Evolutionary conservation across 1,284 basidiomycete genomes (phyloP).

Genomic region (Singerocomus inundabilis): DNA sequence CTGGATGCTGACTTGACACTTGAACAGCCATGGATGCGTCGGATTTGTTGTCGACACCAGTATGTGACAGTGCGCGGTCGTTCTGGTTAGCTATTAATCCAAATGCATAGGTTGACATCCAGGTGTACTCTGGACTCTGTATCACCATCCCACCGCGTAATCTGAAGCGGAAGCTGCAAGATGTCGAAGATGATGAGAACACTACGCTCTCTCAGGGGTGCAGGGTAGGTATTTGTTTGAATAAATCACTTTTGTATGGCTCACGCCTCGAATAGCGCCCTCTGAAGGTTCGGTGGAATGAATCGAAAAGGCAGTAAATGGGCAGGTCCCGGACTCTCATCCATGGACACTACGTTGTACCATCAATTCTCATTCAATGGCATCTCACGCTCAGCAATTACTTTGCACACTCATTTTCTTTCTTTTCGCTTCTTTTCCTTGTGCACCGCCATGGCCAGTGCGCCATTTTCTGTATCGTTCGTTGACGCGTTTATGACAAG

Average conservation of each 20-base stretch:
- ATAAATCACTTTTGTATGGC: background rate
- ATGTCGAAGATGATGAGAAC: constrained; percentile 12
- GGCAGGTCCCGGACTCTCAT: background rate
- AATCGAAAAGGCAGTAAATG: constrained; percentile 8
- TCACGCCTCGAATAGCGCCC: constrained; percentile 13
- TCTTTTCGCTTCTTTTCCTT: background rate
- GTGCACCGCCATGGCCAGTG: constrained; percentile 6
- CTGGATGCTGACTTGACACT: background rate
- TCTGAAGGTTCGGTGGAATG: constrained; percentile 13
- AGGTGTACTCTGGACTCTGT: constrained; percentile 21
- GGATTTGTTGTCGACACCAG: constrained; percentile 15
- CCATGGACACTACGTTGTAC: constrained; percentile 9
- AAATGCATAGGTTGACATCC: constrained; percentile 8
- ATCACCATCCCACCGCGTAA: constrained; percentile 22
- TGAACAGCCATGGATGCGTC: constrained; percentile 1
- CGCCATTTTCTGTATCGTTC: constrained; percentile 2
- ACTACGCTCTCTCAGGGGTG: constrained; percentile 2
- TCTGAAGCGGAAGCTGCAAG: constrained; percentile 30
- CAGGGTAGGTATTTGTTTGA: constrained; percentile 16
- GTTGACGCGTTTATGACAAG: constrained; percentile 9
- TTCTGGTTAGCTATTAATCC: constrained; percentile 1
- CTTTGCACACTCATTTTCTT: too few relatives aligned
- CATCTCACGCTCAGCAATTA: background rate
- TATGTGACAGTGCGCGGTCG: constrained; percentile 8
- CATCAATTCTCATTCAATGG: background rate